A percentile compares a stretch with the other conserved stretches of the same genome.
phyloP scores from a whole-genome alignment of 176 grass and related monocot species.

The Triticum monococcum region DNA sequence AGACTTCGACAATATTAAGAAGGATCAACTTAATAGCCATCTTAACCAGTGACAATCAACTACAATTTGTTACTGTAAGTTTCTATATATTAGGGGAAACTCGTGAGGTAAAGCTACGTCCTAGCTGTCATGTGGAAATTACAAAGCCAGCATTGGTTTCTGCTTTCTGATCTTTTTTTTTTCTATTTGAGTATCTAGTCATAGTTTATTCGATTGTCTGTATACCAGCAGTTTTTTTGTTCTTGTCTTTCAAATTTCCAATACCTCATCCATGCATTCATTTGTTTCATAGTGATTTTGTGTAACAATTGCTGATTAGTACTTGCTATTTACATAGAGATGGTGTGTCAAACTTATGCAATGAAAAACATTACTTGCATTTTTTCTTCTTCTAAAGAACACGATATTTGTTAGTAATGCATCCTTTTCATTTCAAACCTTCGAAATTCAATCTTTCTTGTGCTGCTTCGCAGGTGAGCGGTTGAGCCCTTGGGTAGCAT shows the following conservation, averaged over 20 bases:
- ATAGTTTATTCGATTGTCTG: background rate
- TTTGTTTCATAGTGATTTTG: background rate
- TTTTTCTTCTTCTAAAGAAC: background rate
- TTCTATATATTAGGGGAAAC: background rate
- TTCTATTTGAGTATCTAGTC: background rate
- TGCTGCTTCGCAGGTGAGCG: constrained; percentile 49
- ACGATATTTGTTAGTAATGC: background rate
- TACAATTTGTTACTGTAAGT: too few species aligned
- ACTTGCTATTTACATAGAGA: background rate
- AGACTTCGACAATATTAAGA: background rate
- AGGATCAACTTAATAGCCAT: background rate
- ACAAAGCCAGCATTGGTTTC: background rate
- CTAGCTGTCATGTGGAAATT: background rate
- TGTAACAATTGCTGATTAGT: background rate
- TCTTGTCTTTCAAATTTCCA: background rate
- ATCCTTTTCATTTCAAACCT: background rate
- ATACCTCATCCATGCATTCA: background rate
- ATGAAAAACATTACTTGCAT: background rate
- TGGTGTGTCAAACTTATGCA: background rate
- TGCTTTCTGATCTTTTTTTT: background rate
- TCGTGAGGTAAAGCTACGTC: background rate
- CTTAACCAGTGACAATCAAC: background rate
- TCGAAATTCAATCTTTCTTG: background rate
- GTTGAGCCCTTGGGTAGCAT: constrained; percentile 64
- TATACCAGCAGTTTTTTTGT: background rate